Percentiles rank a stretch among this genome's conserved stretches.
These are phyloP conservation scores for Stephania yunnanensis DNA, from an alignment of 164 flowering plant species.

Conservation along the genomic window DNA sequence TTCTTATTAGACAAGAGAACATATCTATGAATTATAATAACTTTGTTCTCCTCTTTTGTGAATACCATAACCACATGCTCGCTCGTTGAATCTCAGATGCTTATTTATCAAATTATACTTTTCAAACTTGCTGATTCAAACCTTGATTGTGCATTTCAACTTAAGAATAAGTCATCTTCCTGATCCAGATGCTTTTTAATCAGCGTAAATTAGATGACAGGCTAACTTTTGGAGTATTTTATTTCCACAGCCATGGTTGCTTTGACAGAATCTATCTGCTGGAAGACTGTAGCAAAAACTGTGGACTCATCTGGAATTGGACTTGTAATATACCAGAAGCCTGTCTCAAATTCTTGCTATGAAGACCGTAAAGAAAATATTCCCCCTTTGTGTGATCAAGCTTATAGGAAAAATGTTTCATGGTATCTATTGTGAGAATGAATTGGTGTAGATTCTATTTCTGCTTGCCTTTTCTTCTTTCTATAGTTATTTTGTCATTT, in stretches of 20 bases:
- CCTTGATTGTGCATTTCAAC: background rate
- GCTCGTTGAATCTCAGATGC: background rate
- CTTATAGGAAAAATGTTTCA: constrained; percentile 30
- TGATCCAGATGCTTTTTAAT: background rate
- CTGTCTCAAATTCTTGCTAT: constrained; percentile 69
- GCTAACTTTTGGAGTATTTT: background rate
- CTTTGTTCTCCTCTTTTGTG: background rate
- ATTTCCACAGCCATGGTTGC: constrained; percentile 73
- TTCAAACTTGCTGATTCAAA: background rate
- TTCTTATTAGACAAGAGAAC: background rate
- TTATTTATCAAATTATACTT: background rate
- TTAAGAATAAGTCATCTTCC: background rate
- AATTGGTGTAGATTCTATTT: background rate
- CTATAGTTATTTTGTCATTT: background rate
- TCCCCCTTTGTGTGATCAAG: constrained; percentile 66
- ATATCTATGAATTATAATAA: background rate
- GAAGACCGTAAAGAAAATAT: constrained; percentile 38
- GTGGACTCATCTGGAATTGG: constrained; percentile 55
- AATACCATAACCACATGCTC: background rate
- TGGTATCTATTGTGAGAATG: constrained; percentile 44
- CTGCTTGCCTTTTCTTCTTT: background rate
- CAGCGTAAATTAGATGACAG: background rate
- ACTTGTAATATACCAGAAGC: constrained; percentile 86
- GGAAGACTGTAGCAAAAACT: constrained; percentile 62
- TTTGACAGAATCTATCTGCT: constrained; percentile 79